Conservation (phyloP, 1,139 yeast species). For the Magnusiomyces suaveolens region DNA sequence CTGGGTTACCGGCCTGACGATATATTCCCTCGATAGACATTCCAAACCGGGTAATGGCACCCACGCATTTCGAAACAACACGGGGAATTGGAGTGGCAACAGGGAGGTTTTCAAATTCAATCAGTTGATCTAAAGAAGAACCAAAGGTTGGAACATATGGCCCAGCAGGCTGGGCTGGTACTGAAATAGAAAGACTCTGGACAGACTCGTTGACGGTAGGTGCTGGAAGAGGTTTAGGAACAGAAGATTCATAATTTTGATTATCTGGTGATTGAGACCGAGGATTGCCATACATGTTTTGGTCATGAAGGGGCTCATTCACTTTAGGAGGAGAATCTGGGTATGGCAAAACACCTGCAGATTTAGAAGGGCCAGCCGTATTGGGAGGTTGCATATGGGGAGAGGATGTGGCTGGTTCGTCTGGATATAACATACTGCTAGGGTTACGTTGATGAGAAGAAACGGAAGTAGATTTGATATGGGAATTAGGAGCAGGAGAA, state of each 20-base stretch:
- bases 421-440: not conserved
- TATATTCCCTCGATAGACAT: conserved; percentile 81
- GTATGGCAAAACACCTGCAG: conserved; percentile 1
- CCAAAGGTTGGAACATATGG: conserved; percentile 35
- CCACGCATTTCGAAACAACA: conserved; percentile 82
- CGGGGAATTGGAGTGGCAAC: conserved; percentile 49
- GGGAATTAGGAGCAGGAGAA: not conserved
- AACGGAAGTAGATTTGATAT: not conserved
- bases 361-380: not conserved
- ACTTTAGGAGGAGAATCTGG: not conserved
- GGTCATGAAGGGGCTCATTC: not conserved
- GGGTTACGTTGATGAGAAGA: not conserved
- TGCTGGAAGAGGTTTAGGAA: not conserved
- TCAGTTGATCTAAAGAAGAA: conserved; percentile 61
- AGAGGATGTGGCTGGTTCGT: not conserved
- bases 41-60: conserved; percentile 76
- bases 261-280: not conserved
- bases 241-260: not conserved
- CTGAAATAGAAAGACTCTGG: not conserved
- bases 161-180: not conserved
- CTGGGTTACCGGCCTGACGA: conserved; percentile 69
- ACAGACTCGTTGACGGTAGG: not conserved
- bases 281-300: not conserved
- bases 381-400: not conserved
- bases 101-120: conserved; percentile 68